Conservation (phyloP, 352 stramenopile species). For the Halophytophthora polymorphica region DNA sequence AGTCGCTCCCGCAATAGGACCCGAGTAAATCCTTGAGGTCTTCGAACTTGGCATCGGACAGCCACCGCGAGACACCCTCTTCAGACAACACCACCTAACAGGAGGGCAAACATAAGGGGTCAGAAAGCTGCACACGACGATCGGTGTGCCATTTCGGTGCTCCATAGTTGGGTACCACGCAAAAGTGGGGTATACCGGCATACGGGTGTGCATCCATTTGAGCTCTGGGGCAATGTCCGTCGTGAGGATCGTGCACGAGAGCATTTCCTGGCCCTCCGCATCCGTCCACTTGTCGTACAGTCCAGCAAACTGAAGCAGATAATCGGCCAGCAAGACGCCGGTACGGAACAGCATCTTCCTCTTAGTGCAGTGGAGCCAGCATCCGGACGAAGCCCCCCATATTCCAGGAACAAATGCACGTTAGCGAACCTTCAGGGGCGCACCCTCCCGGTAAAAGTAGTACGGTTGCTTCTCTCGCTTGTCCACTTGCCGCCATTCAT, state of each 20-base stretch:
- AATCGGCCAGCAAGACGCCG: background rate
- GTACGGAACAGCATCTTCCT: background rate
- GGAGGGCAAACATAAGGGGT: background rate
- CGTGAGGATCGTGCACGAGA: slow-evolving; percentile 87
- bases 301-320: slow-evolving; percentile 60
- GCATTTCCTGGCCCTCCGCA: slow-evolving; percentile 62
- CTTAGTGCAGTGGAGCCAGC: too few species aligned
- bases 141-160: too few species aligned
- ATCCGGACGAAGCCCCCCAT: background rate
- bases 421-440: slow-evolving; percentile 48
- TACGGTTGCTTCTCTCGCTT: slow-evolving; percentile 90
- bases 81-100: slow-evolving; percentile 75
- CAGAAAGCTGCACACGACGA: background rate
- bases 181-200: slow-evolving; percentile 47
- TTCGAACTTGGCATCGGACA: slow-evolving; percentile 63
- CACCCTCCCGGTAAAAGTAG: slow-evolving; percentile 66
- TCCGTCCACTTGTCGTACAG: slow-evolving; percentile 84
- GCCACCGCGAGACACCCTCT: slow-evolving; percentile 53
- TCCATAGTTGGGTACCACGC: background rate
- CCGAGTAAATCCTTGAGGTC: slow-evolving; percentile 49
- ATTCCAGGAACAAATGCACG: background rate
- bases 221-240: slow-evolving; percentile 64
- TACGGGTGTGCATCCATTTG: slow-evolving; percentile 83
- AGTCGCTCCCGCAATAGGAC: slow-evolving; percentile 42
- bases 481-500: slow-evolving; percentile 88